Evolutionary conservation across 139 green algal genomes (phyloP).

Genomic region (Mychonastes homosphaera): DNA sequence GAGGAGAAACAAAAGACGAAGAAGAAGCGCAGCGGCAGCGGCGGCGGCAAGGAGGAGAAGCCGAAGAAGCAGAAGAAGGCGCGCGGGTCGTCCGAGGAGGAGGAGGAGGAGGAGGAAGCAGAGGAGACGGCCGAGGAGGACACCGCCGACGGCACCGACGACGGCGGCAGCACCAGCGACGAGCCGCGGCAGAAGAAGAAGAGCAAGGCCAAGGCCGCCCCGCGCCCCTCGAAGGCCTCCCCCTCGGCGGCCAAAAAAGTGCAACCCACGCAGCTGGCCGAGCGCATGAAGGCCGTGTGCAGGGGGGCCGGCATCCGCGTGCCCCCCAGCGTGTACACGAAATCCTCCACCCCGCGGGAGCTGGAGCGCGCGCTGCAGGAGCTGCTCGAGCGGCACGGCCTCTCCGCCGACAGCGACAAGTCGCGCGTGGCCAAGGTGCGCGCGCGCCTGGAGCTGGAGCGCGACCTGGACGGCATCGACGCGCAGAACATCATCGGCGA

Average conservation of each 20-base stretch:
- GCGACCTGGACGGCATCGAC: slow-evolving; percentile 29
- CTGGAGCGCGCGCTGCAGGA: slow-evolving; percentile 5
- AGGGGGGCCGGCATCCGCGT: slow-evolving; percentile 4
- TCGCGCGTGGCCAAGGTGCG: not conserved
- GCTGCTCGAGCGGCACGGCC: slow-evolving; percentile 13
- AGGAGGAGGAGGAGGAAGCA: not conserved
- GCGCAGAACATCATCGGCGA: slow-evolving; percentile 22
- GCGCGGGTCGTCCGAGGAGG: not conserved
- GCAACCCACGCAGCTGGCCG: slow-evolving; percentile 1
- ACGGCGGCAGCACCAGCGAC: not conserved
- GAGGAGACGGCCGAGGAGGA: too few species aligned
- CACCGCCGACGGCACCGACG: too few species aligned
- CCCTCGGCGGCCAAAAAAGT: slow-evolving; percentile 3
- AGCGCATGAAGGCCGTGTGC: slow-evolving; percentile 8
- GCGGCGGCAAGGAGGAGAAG: not conserved
- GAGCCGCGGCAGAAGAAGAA: not conserved
- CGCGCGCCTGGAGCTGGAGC: slow-evolving; percentile 13
- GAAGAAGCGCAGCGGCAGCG: not conserved
- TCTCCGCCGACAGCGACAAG: slow-evolving; percentile 2
- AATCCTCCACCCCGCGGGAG: not conserved
- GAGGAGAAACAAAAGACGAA: not conserved
- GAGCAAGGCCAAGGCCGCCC: not conserved
- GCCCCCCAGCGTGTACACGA: slow-evolving; percentile 5
- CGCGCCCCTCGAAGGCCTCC: not conserved
- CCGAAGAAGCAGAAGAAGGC: slow-evolving; percentile 10